Evolutionary conservation across 1,284 basidiomycete species (phyloP), one percentile per base, ranked within the genome.

Genomic region (Sporisorium reilianum): DNA sequence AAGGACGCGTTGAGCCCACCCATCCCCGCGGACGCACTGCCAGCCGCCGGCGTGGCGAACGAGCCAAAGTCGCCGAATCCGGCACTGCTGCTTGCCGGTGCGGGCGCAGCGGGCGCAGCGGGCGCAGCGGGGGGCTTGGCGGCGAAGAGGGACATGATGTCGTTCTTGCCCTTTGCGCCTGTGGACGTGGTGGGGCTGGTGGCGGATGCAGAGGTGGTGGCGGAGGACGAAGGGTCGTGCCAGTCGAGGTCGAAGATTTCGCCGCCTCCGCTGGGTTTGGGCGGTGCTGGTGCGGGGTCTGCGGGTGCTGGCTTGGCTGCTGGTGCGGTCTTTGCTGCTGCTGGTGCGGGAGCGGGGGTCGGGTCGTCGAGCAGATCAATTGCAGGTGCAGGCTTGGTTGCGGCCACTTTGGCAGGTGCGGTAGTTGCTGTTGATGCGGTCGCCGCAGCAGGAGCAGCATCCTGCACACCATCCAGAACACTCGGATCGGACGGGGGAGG

Each of bases 201-300:
- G 6, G 55, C 20, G n/a, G 60, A 64, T 5, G 72, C 32, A 32
- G 64, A 23, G 30, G 42, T 45, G 36, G 61, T 41, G 8, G 69
- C 16, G 7, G 84, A 55, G 26, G 83, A 54, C 5, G 83, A 78
- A 25, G 85, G 80, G 3, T 87, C 78, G 18, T 87, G 71, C 86
- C 95, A 95, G 85, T 95, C 93, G 52, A 95, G 89, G 36, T 91
- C 90, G 82, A 95, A 95, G 3, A 96, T 86, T 68, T 93, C 92
- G 70, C 92, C 89, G 28, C 84, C 80, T 11, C 55, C 75, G 26
- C 84, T 82, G 82, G 78, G 12, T 83, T 71, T 28, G 84, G 26
- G 87, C 60, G 46, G 64, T 75, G n/a, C 64, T 18, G 36, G 56
- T 11, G 52, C 10, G 16, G 60, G 44, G 7, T 56, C 23, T 12